A percentile compares a stretch with the other conserved stretches of the same genome.
Evolutionary conservation across 192 early-diverging fungal species (phyloP).

Genomic region (Martensiomyces pterosporus): DNA sequence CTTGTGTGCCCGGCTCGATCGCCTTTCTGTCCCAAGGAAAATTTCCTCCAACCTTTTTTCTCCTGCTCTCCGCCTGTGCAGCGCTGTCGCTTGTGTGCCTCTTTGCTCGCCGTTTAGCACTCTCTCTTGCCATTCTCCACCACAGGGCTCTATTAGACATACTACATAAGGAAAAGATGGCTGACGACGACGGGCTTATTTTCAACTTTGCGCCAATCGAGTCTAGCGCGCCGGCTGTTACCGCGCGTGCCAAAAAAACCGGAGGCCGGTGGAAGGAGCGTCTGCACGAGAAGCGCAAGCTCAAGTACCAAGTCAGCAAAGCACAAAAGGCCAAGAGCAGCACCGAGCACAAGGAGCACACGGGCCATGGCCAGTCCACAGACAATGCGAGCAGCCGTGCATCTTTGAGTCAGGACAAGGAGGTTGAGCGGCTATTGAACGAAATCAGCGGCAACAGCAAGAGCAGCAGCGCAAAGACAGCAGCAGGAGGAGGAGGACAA

Average conservation of each 20-base stretch:
- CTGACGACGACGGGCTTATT: constrained; percentile 64
- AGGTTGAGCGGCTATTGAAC: constrained; percentile 21
- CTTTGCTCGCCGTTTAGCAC: no score
- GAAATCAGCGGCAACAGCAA: constrained; percentile 19
- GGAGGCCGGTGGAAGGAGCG: constrained; percentile 52
- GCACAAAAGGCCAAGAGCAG: constrained; percentile 15
- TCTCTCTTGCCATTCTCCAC: background rate
- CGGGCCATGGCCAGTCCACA: constrained; percentile 1
- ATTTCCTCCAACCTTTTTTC: no score
- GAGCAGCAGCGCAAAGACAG: constrained; percentile 13
- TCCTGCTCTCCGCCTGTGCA: no score
- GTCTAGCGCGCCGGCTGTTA: constrained; percentile 10
- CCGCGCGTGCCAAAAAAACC: constrained; percentile 20
- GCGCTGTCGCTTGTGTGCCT: no score
- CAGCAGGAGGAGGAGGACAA: constrained; percentile 8
- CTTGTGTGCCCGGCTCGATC: no score
- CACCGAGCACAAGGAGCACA: constrained; percentile 7
- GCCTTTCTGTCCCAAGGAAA: no score
- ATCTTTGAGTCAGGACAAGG: constrained; percentile 40
- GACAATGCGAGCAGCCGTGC: constrained; percentile 1
- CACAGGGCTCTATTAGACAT: background rate
- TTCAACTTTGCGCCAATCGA: constrained; percentile 57
- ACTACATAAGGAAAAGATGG: constrained; percentile 29
- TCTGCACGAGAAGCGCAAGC: constrained; percentile 25
- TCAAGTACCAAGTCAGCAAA: constrained; percentile 29